Base-by-base conservation (phyloP, 371 early-diverging fungal species). In the Mortierella sp. region DNA sequence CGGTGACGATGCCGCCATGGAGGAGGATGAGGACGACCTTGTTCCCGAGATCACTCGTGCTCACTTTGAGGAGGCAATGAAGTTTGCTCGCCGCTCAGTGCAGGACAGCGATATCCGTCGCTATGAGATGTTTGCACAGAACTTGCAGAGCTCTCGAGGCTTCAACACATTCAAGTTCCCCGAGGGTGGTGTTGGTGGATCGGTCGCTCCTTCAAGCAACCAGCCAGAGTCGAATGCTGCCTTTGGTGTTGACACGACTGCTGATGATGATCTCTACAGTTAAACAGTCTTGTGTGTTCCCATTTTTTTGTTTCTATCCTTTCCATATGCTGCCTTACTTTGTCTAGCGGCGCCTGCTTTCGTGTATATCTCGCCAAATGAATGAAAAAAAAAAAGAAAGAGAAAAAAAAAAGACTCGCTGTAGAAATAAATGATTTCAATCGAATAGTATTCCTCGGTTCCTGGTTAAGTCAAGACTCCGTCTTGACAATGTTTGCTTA, bases 91-190 rank as follows among this genome's bases (percentile, higher is more conserved):
- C 63, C 95, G 98, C 67, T 96, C 97, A 21, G 99, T 99, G 16
- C 93, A 93, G 66, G 97, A 99, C 83, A 94, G 92, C 66, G 99
- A 99, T 75, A 94, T 99, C 70, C 97, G 98, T 72, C 92, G 94
- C 81, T 99, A 99, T 85, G 99, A 99, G 86, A 96, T 98, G 93
- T 99, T 99, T 93, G 96, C 99, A 30, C 96, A 96, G 77, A 98
- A 94, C 84, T 84, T 98, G 84, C 98, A 97, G 83, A 96, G 96
- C 82, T 86, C 94, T 45, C 93, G 95, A 57, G 98, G 98, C 57
- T 92, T 96, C 82, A 95, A 94, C 64, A 70, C 83, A 11, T 97
- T 98, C 90, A 96, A 95, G 89, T 98, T 98, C 94, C 97, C 98
- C 59, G 93, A 92, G 77, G 90, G 89, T 30, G 89, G 89, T 46